Conservation (phyloP, 306 rosid genomes). For the Crotalaria pallida region DNA sequence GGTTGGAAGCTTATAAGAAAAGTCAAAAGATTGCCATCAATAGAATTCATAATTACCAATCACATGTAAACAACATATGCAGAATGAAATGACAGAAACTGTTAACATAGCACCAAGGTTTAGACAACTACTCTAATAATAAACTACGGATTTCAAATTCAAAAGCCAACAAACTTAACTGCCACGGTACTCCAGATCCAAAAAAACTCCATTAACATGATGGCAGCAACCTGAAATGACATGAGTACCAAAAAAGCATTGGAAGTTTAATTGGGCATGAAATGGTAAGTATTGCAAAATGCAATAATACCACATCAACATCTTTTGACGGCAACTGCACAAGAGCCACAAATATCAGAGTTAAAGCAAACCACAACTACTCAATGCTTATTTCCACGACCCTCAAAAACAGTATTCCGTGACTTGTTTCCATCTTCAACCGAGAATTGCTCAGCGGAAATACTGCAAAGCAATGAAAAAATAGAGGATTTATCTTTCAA, state of each 20-base stretch:
- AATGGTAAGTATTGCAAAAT: conserved; percentile 42
- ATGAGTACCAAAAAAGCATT: conserved; percentile 48
- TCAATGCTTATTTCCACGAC: conserved; percentile 59
- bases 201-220: conserved; percentile 60
- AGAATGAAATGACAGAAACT: conserved; percentile 35
- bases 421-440: conserved; percentile 59
- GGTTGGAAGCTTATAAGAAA: conserved; percentile 7
- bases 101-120: conserved; percentile 31
- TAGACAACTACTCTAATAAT: conserved; percentile 40
- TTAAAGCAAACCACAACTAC: conserved; percentile 31
- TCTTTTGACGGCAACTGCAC: conserved; percentile 33
- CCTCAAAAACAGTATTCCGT: conserved; percentile 45
- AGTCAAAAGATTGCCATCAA: conserved; percentile 30
- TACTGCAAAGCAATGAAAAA: conserved; percentile 32
- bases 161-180: conserved; percentile 92
- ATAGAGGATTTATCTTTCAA: background rate
- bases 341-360: conserved; percentile 25
- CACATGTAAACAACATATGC: conserved; percentile 35
- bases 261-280: conserved; percentile 22
- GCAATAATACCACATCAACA: conserved; percentile 50
- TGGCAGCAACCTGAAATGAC: conserved; percentile 86
- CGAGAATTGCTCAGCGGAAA: conserved; percentile 54
- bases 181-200: conserved; percentile 78
- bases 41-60: conserved; percentile 27
- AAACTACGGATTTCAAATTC: conserved; percentile 47